A percentile compares a stretch with the other conserved stretches of the same genome.
Conservation (phyloP, 2,329 filamentous ascomycete species). For the Diaporthe caulivora region DNA sequence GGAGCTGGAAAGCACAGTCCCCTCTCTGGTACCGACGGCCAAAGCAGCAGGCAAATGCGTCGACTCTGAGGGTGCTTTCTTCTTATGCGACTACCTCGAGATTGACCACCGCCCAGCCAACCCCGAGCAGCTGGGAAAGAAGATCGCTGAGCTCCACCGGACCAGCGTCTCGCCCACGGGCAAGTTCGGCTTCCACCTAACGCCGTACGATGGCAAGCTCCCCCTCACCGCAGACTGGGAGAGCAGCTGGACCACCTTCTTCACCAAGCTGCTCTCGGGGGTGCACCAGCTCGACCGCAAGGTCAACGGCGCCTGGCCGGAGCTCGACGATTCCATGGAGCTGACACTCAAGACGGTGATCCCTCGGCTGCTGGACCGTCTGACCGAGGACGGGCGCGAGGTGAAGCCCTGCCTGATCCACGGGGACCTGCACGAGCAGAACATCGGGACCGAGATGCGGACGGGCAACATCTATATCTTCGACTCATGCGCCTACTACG, state of each 20-base stretch:
- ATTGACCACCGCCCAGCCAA: conserved; percentile 44
- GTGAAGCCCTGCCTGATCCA: conserved; percentile 52
- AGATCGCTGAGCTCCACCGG: conserved; percentile 41
- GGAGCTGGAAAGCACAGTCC: conserved; percentile 45
- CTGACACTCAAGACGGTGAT: conserved; percentile 41
- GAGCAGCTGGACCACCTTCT: conserved; percentile 55
- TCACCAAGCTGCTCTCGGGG: conserved; percentile 49
- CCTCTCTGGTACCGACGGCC: conserved; percentile 48
- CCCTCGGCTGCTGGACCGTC: conserved; percentile 47
- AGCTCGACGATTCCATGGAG: conserved; percentile 44
- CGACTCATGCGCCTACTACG: conserved; percentile 54
- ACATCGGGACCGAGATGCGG: conserved; percentile 49
- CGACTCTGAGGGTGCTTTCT: conserved; percentile 45
- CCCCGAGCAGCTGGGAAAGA: conserved; percentile 36
- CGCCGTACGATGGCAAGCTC: conserved; percentile 49
- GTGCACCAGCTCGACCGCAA: conserved; percentile 47
- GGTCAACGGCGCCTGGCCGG: conserved; percentile 49
- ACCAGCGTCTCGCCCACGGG: conserved; percentile 45
- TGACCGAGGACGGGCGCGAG: conserved; percentile 45
- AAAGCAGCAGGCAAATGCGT: conserved; percentile 43
- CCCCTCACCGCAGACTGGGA: conserved; percentile 50
- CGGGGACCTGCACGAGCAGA: conserved; percentile 57
- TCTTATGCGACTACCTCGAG: conserved; percentile 49
- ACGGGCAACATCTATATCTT: conserved; percentile 51
- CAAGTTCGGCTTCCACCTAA: conserved; percentile 53